A percentile compares a stretch with the other conserved stretches of the same genome.
Conservation (phyloP, 257 asterid species). For the Knoxia roxburghii region DNA sequence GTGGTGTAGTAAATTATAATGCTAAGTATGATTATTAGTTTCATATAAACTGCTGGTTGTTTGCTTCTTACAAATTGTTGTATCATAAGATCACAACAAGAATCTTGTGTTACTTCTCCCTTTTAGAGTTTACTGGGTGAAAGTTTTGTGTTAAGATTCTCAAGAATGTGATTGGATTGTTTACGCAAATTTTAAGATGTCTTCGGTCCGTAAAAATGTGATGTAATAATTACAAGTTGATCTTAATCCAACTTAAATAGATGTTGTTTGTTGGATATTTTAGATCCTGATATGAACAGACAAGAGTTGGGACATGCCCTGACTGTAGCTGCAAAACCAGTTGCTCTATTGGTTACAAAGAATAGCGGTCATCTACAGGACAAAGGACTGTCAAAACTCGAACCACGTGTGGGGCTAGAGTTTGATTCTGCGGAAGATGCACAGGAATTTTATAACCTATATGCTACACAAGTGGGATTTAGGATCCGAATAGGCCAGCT, state of each 20-base stretch:
- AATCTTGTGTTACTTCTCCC: background rate
- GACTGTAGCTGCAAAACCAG: slow-evolving; percentile 65
- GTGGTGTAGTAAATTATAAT: too few relatives aligned
- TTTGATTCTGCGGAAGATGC: slow-evolving; percentile 86
- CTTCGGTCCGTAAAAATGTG: background rate
- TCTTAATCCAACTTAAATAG: background rate
- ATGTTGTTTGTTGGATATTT: slow-evolving; percentile 3
- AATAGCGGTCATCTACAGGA: slow-evolving; percentile 45
- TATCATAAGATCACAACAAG: background rate
- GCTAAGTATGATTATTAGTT: too few relatives aligned
- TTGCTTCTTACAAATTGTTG: too few relatives aligned
- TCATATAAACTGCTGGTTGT: too few relatives aligned
- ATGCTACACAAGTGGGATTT: slow-evolving; percentile 73
- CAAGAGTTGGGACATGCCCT: slow-evolving; percentile 48
- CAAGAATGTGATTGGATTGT: background rate
- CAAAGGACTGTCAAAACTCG: slow-evolving; percentile 57
- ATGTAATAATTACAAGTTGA: too few relatives aligned
- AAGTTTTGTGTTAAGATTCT: background rate
- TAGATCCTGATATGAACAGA: slow-evolving; percentile 70
- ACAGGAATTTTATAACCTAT: slow-evolving; percentile 66
- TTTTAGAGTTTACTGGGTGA: background rate
- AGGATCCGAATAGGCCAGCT: slow-evolving; percentile 90
- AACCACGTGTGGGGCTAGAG: slow-evolving; percentile 74
- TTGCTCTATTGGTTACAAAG: slow-evolving; percentile 34
- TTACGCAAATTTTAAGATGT: background rate